Evolutionary conservation across 208 protist species (phyloP), one percentile per base, ranked within the genome.

Genomic region (Kentomonas sorsogonicus): DNA sequence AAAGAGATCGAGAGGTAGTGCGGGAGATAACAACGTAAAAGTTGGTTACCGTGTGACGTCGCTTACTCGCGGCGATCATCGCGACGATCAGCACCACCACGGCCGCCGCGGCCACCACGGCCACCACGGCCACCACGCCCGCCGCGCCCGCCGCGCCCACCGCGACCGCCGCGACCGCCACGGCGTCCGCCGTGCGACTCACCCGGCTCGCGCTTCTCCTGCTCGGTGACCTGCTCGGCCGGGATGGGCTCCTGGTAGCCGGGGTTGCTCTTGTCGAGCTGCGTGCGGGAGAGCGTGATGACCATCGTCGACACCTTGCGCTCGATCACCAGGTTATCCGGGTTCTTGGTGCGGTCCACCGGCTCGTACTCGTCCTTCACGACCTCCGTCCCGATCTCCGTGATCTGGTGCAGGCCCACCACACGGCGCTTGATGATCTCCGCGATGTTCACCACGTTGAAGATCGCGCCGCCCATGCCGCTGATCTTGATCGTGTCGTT

Each of bases 341-440:
- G 68, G 59, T 89, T 75, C 71, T 71, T 72, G 53, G 53, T 74
- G 39, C 74, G 69, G 56, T 93, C 88, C 60, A 88, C 60, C n/a
- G 81, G 74, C 71, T 93, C 86, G 61, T 92, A 96, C 79, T 89
- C 86, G 63, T 95, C 92, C 38, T 61, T 70, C 40, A 97, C 83
- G 44, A 79, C 60, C 67, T 90, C 76, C 30, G 83, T 89, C 38
- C 65, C 73, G 38, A 94, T 91, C 46, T 87, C 78, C 16, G 87
- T 96, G 53, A 94, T 84, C 74, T 97, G 92, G 74, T 97, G 89
- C 13, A 97, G 80, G 22, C 89, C 89, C 18, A 58, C 67, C 36
- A 97, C 88, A 63, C 92, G 80, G 56, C 84, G 86, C 74, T 96
- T 97, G 47, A 97, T 72, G 54, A 97, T 89, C 67, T 97, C 92